Conservation (phyloP, 495 filamentous ascomycete species). For the Pyrenula massariospora region DNA sequence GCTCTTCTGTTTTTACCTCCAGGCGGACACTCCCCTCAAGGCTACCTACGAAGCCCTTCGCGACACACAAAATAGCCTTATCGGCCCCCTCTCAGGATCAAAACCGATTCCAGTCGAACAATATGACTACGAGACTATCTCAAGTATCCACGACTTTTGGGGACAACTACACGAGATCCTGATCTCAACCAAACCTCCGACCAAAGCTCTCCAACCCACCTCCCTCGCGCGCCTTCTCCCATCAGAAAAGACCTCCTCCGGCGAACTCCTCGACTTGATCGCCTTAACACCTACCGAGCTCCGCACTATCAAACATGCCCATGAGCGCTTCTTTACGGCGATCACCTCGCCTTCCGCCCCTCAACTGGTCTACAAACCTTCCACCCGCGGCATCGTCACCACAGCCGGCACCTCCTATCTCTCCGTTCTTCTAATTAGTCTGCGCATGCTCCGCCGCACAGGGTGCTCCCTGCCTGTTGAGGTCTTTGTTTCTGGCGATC, state of each 20-base stretch:
- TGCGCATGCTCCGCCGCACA: constrained; percentile 39
- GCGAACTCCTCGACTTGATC: background rate
- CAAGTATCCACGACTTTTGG: background rate
- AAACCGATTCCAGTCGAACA: background rate
- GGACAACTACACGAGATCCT: background rate
- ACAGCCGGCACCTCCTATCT: constrained; percentile 23
- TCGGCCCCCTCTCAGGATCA: background rate
- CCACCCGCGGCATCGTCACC: constrained; percentile 32
- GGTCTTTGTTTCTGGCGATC: constrained; percentile 33
- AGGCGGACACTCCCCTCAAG: background rate
- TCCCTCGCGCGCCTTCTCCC: background rate
- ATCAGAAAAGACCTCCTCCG: background rate
- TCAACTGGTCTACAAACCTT: constrained; percentile 20
- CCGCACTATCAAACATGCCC: background rate
- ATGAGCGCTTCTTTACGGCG: background rate
- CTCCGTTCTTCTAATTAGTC: constrained; percentile 30
- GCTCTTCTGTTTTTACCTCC: background rate
- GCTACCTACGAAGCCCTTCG: background rate
- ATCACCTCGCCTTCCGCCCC: constrained; percentile 6
- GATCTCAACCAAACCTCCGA: background rate
- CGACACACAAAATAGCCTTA: background rate
- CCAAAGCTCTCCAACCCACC: background rate
- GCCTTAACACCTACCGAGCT: background rate
- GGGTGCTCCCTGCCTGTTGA: constrained; percentile 42
- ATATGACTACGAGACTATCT: background rate